A percentile compares a stretch with the other conserved stretches of the same genome.
Evolutionary conservation across 2,329 filamentous ascomycete species (phyloP).

Genomic region (Nannizziopsis arthrosporioides): DNA sequence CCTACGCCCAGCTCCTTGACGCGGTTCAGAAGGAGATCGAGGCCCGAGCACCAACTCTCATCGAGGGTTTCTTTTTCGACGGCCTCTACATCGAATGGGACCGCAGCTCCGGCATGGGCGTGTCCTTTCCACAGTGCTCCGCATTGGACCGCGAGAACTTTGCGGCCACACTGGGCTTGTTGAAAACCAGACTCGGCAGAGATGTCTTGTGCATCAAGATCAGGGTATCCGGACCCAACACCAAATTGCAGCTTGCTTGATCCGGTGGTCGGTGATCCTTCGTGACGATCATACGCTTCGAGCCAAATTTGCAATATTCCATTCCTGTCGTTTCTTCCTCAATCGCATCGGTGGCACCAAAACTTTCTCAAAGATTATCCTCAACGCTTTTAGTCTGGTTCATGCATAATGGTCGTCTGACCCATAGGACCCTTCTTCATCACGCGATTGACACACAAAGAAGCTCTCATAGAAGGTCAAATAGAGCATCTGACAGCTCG

Average conservation of each 20-base stretch:
- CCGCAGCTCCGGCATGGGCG: slow-evolving; percentile 1
- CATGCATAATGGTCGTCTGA: too few relatives aligned
- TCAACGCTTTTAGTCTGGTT: too few relatives aligned
- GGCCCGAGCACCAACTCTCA: slow-evolving; percentile 4
- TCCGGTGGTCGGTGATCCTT: not conserved
- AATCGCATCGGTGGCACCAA: too few relatives aligned
- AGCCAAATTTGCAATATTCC: too few relatives aligned
- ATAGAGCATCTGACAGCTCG: too few relatives aligned
- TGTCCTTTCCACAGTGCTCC: slow-evolving; percentile 9
- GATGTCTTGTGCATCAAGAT: slow-evolving; percentile 12
- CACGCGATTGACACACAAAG: too few relatives aligned
- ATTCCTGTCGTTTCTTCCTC: too few relatives aligned
- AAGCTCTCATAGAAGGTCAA: too few relatives aligned
- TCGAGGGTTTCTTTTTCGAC: slow-evolving; percentile 11
- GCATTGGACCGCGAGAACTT: slow-evolving; percentile 11
- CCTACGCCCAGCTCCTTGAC: slow-evolving; percentile 7
- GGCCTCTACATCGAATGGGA: slow-evolving; percentile 14
- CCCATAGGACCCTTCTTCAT: too few relatives aligned
- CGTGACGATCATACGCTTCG: too few relatives aligned
- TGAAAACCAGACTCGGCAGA: slow-evolving; percentile 11
- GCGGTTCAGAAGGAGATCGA: slow-evolving; percentile 12
- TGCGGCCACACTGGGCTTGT: slow-evolving; percentile 10
- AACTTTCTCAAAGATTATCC: too few relatives aligned
- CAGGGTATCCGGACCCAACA: slow-evolving; percentile 8
- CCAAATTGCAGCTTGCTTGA: slow-evolving; percentile 9